Percentiles rank a stretch among this genome's conserved stretches.
These are phyloP conservation scores for Starmerella bombi DNA, from an alignment of 805 yeast genomes.

Conservation along the genomic window DNA sequence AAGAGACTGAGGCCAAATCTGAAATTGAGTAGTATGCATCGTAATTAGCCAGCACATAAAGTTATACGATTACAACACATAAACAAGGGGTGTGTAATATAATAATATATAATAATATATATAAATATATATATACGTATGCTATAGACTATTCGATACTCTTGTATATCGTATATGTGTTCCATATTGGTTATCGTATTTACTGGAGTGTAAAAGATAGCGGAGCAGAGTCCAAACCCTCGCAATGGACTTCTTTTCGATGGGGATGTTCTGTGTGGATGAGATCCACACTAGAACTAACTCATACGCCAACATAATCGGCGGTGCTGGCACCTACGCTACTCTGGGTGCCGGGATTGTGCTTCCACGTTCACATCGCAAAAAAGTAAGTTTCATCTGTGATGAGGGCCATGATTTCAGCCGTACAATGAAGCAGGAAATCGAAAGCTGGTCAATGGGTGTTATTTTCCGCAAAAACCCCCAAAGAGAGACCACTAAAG, in stretches of 20 bases:
- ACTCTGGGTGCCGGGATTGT: conserved; percentile 56
- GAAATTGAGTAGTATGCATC: too few relatives aligned
- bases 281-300: conserved; percentile 50
- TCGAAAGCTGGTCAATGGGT: conserved; percentile 52
- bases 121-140: too few relatives aligned
- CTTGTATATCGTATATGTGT: too few relatives aligned
- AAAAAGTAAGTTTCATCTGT: conserved; percentile 49
- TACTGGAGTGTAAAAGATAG: not conserved
- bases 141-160: too few relatives aligned
- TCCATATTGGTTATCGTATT: too few relatives aligned
- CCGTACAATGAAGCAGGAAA: conserved; percentile 28
- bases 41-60: too few relatives aligned
- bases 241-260: conserved; percentile 37
- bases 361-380: conserved; percentile 29
- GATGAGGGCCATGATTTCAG: conserved; percentile 80
- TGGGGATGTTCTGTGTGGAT: conserved; percentile 87
- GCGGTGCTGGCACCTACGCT: conserved; percentile 86
- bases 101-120: too few relatives aligned
- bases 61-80: too few relatives aligned
- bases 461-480: conserved; percentile 40
- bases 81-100: too few relatives aligned
- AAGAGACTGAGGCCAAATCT: too few relatives aligned
- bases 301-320: conserved; percentile 42
- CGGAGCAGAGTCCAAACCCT: not conserved
- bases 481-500: conserved; percentile 57